Evolutionary conservation across 495 filamentous ascomycete genomes (phyloP).

Genomic region (Letharia columbiana): DNA sequence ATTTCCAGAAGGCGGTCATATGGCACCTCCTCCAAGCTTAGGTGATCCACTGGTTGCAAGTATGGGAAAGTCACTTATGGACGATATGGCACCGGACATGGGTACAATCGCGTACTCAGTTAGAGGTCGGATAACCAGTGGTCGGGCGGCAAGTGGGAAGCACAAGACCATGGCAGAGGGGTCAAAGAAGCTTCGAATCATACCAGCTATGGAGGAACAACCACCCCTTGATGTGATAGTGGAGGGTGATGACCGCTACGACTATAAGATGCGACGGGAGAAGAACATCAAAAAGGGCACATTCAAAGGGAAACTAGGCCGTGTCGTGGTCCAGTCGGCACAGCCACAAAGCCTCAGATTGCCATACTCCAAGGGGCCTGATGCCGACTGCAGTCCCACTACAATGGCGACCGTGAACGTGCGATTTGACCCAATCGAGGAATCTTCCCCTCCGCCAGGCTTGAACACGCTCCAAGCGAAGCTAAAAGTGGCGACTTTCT

Average conservation of each 20-base stretch:
- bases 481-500: slow-evolving; percentile 69
- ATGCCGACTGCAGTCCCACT: slow-evolving; percentile 32
- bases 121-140: slow-evolving; percentile 42
- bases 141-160: slow-evolving; percentile 36
- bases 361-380: slow-evolving; percentile 34
- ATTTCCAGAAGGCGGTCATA: slow-evolving; percentile 61
- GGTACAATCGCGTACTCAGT: slow-evolving; percentile 64
- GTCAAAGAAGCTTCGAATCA: slow-evolving; percentile 59
- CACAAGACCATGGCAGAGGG: slow-evolving; percentile 42
- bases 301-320: slow-evolving; percentile 69
- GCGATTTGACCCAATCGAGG: slow-evolving; percentile 62
- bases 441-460: slow-evolving; percentile 52
- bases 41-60: slow-evolving; percentile 56
- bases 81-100: slow-evolving; percentile 84
- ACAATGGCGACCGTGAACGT: slow-evolving; percentile 62
- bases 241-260: slow-evolving; percentile 41
- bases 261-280: slow-evolving; percentile 62
- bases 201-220: slow-evolving; percentile 66
- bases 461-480: slow-evolving; percentile 60
- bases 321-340: slow-evolving; percentile 56
- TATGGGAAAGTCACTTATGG: slow-evolving; percentile 43
- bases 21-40: slow-evolving; percentile 70
- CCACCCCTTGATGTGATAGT: slow-evolving; percentile 59
- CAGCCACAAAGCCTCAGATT: slow-evolving; percentile 68
- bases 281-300: slow-evolving; percentile 71